Evolutionary conservation across 305 asterid species (phyloP).

Genomic region (Stenogyne calaminthoides): DNA sequence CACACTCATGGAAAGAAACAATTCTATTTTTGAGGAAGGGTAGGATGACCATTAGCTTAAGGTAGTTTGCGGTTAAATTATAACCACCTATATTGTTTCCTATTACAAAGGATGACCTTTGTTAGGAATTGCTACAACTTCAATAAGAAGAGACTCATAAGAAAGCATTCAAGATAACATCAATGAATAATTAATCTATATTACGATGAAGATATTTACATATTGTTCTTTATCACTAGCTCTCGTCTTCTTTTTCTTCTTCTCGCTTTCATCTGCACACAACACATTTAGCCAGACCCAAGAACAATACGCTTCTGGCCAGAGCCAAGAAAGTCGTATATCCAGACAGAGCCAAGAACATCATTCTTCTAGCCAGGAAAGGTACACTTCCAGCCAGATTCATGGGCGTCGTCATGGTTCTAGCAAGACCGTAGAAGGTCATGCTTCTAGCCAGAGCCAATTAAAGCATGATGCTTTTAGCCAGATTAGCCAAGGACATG

Average conservation of each 20-base stretch:
- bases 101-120: slow-evolving; percentile 31
- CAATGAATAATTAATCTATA: neutral
- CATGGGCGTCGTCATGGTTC: too few species aligned
- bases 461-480: neutral
- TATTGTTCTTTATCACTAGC: slow-evolving; percentile 16
- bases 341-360: neutral
- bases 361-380: neutral
- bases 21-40: neutral
- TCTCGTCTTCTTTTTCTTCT: neutral
- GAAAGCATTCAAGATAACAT: neutral
- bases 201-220: slow-evolving; percentile 4
- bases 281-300: neutral
- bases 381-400: neutral
- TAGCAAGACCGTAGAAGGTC: too few species aligned
- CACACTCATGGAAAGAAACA: neutral
- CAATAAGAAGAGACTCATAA: slow-evolving; percentile 6
- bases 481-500: neutral
- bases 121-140: neutral
- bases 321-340: neutral
- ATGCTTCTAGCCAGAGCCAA: neutral
- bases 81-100: slow-evolving; percentile 30
- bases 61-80: slow-evolving; percentile 15
- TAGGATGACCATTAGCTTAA: slow-evolving; percentile 11
- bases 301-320: neutral
- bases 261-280: slow-evolving; percentile 36